Base-by-base conservation (phyloP, 2,329 filamentous ascomycete genomes). In the Dactylellina parvicollis region DNA sequence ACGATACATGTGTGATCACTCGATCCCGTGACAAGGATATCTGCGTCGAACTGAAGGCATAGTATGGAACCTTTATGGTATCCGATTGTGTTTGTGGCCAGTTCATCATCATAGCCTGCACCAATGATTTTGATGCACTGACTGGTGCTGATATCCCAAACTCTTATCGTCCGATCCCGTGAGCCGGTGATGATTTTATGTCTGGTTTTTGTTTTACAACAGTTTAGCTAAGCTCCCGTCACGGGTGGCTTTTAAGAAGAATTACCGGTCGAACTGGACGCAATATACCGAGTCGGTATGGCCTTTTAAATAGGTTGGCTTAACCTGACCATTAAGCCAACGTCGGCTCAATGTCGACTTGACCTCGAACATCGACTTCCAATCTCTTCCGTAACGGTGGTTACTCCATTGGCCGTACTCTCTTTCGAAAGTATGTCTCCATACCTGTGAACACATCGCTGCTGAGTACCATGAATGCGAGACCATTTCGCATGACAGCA, bases 261-360 rank as follows among this genome's bases (percentile, higher is more conserved):
- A 28, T 59, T 67, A 92, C 89, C 98, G 94, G 80, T 99, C 95
- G 80, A 98, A 99, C 79, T 99, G 95, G 65, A 96, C 87, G 81
- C 95, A 99, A 82, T 99, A 99, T 66, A 99, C 96, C 76, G 92
- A 97, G 80, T 99, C 95, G 24, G 89, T 89, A 80, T 99, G 95
- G 1, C 95, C 95, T 78, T 95, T 92, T 20, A 99, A 85, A 80
- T 97, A 98, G 64, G 96, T 88, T 0, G 92, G 89, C 47, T 88
- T 89, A 7, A 92, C 91, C 76, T 89, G 88, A 64, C 91, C 90
- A 55, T 88, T 83, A 77, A 87, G 89, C 95, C 95, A 99, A 75
- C 91, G 88, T 76, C 85, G 83, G 77, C 92, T 89, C 74, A 99
- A 85, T 75, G 90, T 86, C 72, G 89, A 86, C 76, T 91, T 89